phyloP scores from a whole-genome alignment of 192 early-diverging fungal species.

The Linnemannia hyalina region DNA sequence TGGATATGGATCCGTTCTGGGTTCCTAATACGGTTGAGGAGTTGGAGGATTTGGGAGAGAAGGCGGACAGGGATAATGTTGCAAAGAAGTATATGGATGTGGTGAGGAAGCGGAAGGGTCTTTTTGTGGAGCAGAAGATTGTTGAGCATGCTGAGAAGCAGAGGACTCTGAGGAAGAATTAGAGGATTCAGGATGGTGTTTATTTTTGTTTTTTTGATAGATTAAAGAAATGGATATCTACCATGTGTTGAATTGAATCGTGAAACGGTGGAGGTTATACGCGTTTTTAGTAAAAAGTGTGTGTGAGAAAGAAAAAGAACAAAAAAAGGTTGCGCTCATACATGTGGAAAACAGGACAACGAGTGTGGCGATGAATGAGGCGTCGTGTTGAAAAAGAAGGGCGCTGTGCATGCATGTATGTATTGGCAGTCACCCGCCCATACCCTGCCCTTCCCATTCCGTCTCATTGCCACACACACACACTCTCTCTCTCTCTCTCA shows the following conservation, averaged over 20 bases:
- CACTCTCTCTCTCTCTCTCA: neutral
- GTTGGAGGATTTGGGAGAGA: conserved; percentile 97
- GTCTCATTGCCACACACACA: neutral
- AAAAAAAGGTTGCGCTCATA: neutral
- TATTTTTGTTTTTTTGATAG: neutral
- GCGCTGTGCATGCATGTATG: neutral
- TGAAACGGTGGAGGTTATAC: neutral
- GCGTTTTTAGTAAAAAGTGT: no score
- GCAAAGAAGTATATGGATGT: conserved; percentile 97
- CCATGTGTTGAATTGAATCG: neutral
- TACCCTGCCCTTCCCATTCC: neutral
- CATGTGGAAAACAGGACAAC: neutral
- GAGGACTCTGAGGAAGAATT: conserved; percentile 81
- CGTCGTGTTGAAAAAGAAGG: neutral
- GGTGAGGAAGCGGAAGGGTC: conserved; percentile 93
- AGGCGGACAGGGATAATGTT: conserved; percentile 95
- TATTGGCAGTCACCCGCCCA: neutral
- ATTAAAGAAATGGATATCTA: neutral
- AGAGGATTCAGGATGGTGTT: conserved; percentile 12
- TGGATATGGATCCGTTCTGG: conserved; percentile 98
- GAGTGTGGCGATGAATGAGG: neutral
- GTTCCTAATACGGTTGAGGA: conserved; percentile 98
- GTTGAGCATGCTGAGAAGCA: conserved; percentile 92
- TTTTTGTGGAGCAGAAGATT: conserved; percentile 95
- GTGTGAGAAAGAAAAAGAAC: no score